Evolutionary conservation across 345 rosid genomes (phyloP).

Genomic region (Stellera chamaejasme): DNA sequence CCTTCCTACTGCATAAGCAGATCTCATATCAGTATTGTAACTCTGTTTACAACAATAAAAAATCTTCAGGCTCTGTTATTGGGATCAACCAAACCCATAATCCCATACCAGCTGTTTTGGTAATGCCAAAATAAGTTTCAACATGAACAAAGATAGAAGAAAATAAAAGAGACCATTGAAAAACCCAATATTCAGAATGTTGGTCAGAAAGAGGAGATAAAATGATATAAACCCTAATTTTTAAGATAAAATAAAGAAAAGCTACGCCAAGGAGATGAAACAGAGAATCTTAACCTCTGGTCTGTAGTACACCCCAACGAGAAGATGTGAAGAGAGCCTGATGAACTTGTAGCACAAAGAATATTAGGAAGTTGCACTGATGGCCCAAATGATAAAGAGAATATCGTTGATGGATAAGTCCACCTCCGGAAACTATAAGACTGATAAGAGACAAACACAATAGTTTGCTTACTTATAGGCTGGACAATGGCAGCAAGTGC

Average conservation of each 20-base stretch:
- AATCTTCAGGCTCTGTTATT: too few relatives aligned
- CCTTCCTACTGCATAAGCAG: too few relatives aligned
- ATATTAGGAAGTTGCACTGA: slow-evolving; percentile 63
- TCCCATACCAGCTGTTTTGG: too few relatives aligned
- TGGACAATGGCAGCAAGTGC: too few relatives aligned
- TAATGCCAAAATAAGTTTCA: too few relatives aligned
- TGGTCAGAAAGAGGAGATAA: not conserved
- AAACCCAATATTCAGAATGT: too few relatives aligned
- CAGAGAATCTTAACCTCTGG: slow-evolving; percentile 44
- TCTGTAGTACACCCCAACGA: slow-evolving; percentile 47
- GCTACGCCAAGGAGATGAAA: not conserved
- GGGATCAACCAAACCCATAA: too few relatives aligned
- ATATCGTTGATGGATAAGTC: slow-evolving; percentile 73
- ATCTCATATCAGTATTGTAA: too few relatives aligned
- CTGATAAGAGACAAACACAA: slow-evolving; percentile 29
- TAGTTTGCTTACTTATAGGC: slow-evolving; percentile 8
- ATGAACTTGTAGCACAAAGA: slow-evolving; percentile 76
- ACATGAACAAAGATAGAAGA: too few relatives aligned
- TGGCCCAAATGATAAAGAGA: slow-evolving; percentile 82
- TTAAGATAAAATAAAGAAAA: not conserved
- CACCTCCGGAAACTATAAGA: slow-evolving; percentile 89
- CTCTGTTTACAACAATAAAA: too few relatives aligned
- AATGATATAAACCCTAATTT: not conserved
- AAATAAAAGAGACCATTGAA: too few relatives aligned
- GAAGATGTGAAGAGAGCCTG: slow-evolving; percentile 84